Evolutionary conservation across 2,329 filamentous ascomycete species (phyloP), one percentile per base, ranked within the genome.

Genomic region (Cladosporium sp.): DNA sequence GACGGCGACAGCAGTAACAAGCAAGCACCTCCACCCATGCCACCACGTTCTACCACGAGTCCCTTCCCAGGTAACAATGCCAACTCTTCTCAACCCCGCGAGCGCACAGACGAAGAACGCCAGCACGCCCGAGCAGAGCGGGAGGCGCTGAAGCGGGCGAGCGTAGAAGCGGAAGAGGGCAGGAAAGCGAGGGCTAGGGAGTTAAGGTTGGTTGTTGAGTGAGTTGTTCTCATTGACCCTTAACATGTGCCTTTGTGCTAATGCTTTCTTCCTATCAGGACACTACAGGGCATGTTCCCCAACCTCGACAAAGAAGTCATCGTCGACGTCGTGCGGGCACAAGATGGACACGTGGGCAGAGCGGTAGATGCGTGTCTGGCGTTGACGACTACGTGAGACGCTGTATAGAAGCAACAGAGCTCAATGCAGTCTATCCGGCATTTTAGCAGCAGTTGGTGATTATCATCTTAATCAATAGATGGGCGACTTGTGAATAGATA

Each of bases 271-370:
- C 11, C 11, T 34, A 34, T 5, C 57, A 80, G 77, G 75, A 97
- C 94, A 37, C 77, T 99, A 59, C 87, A 90, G 50, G 89, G 91
- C 67, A 99, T 99, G 94, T 99, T 99, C 73, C 94, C 94, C 0
- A 92, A 95, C 70, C 79, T 99, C 52, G 94, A 99, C 73, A 85
- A 86, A 68, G 95, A 99, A 51, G 84, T 99, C 38, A 97, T 99
- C 70, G 92, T 92, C 68, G 94, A 99, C 76, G 94, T 99, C 40
- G 94, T 99, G 25, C 87, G 93, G 72, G 86, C 95, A 78, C 97
- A 99, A 76, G 88, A 97, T 75, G 95, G 94, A 71, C 85, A 78
- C 43, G 76, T 80, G 3, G 77, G 77, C 0, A 62, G 74, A 42
- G 78, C 78, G 1, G 78, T 80, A 1, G 78, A 80, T 70, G 77